phyloP scores from a whole-genome alignment of 2,329 filamentous ascomycete genomes.

The Fusarium camptoceras region DNA sequence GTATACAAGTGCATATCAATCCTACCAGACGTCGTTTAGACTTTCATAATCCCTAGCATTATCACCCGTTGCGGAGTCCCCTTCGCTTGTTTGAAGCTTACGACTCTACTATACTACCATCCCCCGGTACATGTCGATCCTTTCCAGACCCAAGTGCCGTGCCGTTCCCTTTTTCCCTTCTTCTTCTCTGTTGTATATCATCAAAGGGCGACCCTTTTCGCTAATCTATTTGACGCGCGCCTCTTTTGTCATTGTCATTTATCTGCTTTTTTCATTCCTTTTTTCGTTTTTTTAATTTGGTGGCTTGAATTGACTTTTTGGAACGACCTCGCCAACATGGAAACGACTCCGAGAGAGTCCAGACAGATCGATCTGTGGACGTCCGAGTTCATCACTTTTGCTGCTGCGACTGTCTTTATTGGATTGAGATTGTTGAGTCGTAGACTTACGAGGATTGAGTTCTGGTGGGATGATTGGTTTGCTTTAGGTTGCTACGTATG shows the following conservation, averaged over 20 bases:
- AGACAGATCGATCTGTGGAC: conserved; percentile 36
- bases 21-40: not conserved
- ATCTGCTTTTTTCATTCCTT: not conserved
- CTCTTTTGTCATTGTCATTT: not conserved
- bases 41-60: not conserved
- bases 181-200: conserved; percentile 23
- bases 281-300: not conserved
- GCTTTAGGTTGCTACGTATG: conserved; percentile 32
- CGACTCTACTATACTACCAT: conserved; percentile 10
- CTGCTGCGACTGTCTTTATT: conserved; percentile 30
- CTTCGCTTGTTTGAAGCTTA: not conserved
- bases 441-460: conserved; percentile 29
- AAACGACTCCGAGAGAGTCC: conserved; percentile 9
- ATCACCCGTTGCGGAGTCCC: conserved; percentile 5
- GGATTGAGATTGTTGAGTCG: conserved; percentile 26
- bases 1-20: not conserved
- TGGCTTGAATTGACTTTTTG: not conserved
- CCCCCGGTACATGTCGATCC: conserved; percentile 13
- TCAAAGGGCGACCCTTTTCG: conserved; percentile 5
- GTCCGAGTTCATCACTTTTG: conserved; percentile 28
- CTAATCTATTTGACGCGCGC: conserved; percentile 28
- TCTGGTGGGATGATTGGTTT: conserved; percentile 41
- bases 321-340: conserved; percentile 6
- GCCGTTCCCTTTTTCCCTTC: not conserved
- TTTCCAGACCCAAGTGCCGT: not conserved